Evolutionary conservation across 2,329 filamentous ascomycete genomes (phyloP), one percentile per base, ranked within the genome.

Genomic region (Sarocladium brachiariae): DNA sequence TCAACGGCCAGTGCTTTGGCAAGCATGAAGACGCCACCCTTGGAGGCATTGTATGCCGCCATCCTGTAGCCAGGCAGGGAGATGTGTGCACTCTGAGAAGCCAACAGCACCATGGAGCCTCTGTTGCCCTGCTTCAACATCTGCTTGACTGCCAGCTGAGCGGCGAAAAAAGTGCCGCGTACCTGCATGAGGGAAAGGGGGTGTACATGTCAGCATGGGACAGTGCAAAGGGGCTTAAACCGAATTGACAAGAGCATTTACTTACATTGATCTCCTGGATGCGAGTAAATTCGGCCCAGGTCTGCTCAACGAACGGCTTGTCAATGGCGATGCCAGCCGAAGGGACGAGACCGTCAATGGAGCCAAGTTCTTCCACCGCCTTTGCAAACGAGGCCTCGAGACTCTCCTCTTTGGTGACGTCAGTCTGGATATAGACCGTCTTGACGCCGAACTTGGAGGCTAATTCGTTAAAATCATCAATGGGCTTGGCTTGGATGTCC

Each of bases 301-400:
- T 70, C 47, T 72, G 69, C 0, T 72, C 68, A 2, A 71, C 46
- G 50, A 73, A 73, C 0, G 70, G 70, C 55, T 71, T 72, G 52
- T 72, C 70, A 24, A 71, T 64, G 6, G 65, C 68, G 37, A 72
- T 66, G 2, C 69, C 70, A 1, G 67, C 67, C 8, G 64, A 61
- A 5, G 65, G 63, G 1, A 67, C 63, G 25, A 58, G 55, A 0
- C 65, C 65, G 27, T 66, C 59, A 4, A 67, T 58, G 1, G 60
- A 52, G 1, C 54, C 56, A 19, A 67, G 56, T n/a, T 54, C 56
- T 10, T 54, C 38, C 2, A 66, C 9, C 1, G 57, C 51, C 31
- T 55, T 56, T 0, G 55, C 54, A 34, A 66, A 65, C 0, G 59
- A 58, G 1, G 52, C 47, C 4, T 58, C 54, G 6, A 67, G 51